Evolutionary conservation across 306 rosid genomes (phyloP), one percentile per base, ranked within the genome.

Genomic region (Cucurbita pepo): DNA sequence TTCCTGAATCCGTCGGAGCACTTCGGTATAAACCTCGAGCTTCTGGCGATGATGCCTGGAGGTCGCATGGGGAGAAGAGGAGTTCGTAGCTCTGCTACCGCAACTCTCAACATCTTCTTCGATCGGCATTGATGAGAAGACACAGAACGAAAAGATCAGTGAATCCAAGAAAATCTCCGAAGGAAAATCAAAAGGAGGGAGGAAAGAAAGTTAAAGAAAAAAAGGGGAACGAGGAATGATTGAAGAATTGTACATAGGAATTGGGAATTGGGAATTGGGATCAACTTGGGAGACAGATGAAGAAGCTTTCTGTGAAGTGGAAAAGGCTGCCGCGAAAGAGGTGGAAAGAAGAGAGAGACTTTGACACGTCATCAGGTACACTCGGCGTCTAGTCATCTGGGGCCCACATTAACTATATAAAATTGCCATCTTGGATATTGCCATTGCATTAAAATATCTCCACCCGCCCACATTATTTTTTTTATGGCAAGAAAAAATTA

Each of bases 101-200:
- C 95, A 91, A 77, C 99, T 95, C 87, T 95, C 99, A 70, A 76
- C 77, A 83, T 90, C 97, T 15, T 91, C 97, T 47, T 81, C 85
- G 78, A 45, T 69, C 54, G 85, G 95, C 98, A 94, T 94, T 53
- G 75, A 30, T 25, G 37, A 55, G 41, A 44, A 6, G 22, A 25
- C 51, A 25, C 30, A 25, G 12, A 47, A 4, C 14, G 22, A 61
- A 37, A 70, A 21, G 58, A 63, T 16, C 73, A 65, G 16, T 57
- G 58, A 69, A 55, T 54, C 63, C 5, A 38, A 56, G 16, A 56
- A 56, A 76, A 30, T n/a, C 47, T 76, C 7, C 1, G 7, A 30
- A 5, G 25, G 16, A 62, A 54, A 72, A 72, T 72, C 76, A 36
- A 72, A 50, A 18, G 34, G n/a, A 3, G 70, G 43, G 6, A 14